These are phyloP conservation scores for Penicillium ochrochloron DNA, from an alignment of 495 filamentous ascomycete species.

Conservation along the genomic window DNA sequence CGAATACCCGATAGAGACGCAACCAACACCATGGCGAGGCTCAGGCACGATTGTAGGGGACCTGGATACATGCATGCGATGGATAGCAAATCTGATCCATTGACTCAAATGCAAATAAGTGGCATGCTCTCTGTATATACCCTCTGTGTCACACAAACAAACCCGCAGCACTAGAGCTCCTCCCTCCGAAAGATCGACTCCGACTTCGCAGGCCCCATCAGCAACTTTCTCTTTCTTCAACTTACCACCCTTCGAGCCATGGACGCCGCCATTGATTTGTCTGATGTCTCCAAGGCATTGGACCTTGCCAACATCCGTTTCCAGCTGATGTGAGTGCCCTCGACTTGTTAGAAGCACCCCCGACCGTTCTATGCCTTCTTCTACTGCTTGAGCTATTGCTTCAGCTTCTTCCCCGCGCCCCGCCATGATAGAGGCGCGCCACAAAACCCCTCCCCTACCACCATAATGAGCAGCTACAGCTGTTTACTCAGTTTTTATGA, in stretches of 20 bases:
- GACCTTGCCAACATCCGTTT: constrained; percentile 92
- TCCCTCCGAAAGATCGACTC: constrained; percentile 12
- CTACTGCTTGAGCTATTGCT: constrained; percentile 4
- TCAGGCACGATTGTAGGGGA: background rate
- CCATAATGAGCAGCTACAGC: background rate
- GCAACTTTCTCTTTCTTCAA: constrained; percentile 19
- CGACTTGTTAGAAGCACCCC: background rate
- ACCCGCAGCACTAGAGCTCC: constrained; percentile 5
- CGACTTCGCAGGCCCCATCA: constrained; percentile 27
- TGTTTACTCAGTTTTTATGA: too few species aligned
- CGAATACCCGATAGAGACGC: constrained; percentile 13
- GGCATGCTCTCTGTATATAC: background rate
- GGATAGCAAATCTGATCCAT: background rate
- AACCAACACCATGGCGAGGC: constrained; percentile 5
- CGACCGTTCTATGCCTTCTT: background rate
- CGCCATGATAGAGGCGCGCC: constrained; percentile 10
- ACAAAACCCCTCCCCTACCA: background rate
- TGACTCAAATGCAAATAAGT: background rate
- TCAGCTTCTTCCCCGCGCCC: constrained; percentile 17
- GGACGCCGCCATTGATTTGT: constrained; percentile 90
- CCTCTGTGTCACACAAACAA: constrained; percentile 1
- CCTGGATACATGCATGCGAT: background rate
- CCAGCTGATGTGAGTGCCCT: constrained; percentile 79
- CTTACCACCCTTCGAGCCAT: constrained; percentile 51
- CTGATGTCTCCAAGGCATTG: constrained; percentile 79